Percentiles rank a stretch among this genome's conserved stretches.
Conservation (phyloP, 768 basidiomycete species). For the Tephrocybe sp. region DNA sequence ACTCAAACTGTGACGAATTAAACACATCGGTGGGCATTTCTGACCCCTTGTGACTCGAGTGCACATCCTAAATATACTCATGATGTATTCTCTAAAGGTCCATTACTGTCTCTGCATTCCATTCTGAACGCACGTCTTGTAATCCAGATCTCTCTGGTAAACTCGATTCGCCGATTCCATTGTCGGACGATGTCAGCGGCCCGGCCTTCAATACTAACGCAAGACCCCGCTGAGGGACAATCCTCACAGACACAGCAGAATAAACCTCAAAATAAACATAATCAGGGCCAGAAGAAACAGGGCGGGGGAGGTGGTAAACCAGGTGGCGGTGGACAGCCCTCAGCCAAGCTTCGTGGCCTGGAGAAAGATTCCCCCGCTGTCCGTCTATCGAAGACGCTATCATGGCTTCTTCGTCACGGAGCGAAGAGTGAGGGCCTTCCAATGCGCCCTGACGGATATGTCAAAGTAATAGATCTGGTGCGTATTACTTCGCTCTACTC, state of each 20-base stretch:
- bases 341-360: conserved; percentile 55
- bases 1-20: too few relatives aligned
- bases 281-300: conserved; percentile 13
- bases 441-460: conserved; percentile 85
- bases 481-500: conserved; percentile 21
- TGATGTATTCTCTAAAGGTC: not conserved
- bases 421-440: conserved; percentile 72
- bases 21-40: not conserved
- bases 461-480: conserved; percentile 81
- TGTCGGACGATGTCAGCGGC: not conserved
- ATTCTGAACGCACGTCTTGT: not conserved
- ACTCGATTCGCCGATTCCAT: not conserved
- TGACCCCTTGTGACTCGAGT: not conserved
- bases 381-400: conserved; percentile 80
- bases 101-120: not conserved
- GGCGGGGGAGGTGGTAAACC: conserved; percentile 5
- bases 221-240: not conserved
- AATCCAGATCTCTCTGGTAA: not conserved
- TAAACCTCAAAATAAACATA: conserved; percentile 7
- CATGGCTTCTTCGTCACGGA: conserved; percentile 91
- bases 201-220: not conserved
- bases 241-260: not conserved
- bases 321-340: conserved; percentile 11
- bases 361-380: conserved; percentile 67
- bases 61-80: not conserved